phyloP scores from a whole-genome alignment of 352 stramenopile genomes.

The Saprolegnia parasitica region DNA sequence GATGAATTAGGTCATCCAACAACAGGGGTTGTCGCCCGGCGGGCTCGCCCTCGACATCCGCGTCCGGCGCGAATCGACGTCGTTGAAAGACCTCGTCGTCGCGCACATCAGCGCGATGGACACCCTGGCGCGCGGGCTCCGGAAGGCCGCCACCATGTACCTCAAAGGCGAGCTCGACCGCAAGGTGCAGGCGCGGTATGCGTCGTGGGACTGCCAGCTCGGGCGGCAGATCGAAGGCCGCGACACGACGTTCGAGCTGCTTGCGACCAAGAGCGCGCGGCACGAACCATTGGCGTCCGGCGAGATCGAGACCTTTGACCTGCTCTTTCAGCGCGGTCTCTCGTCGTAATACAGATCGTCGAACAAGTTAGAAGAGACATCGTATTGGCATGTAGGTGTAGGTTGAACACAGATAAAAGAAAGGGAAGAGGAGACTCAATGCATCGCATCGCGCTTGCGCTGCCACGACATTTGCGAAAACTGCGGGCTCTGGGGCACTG shows the following conservation, averaged over 20 bases:
- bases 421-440: not conserved
- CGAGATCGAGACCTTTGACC: not conserved
- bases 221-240: constrained; percentile 58
- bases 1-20: constrained; percentile 53
- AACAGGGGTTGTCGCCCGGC: constrained; percentile 58
- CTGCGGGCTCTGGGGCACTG: constrained; percentile 60
- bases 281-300: not conserved
- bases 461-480: constrained; percentile 85
- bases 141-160: constrained; percentile 61
- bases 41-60: constrained; percentile 87
- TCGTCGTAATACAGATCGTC: no score
- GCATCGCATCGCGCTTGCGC: constrained; percentile 39
- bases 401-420: not conserved
- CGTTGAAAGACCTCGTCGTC: constrained; percentile 78
- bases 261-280: constrained; percentile 31
- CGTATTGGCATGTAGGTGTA: no score
- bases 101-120: constrained; percentile 85
- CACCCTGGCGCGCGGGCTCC: constrained; percentile 66
- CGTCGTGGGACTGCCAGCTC: constrained; percentile 57
- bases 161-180: constrained; percentile 46
- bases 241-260: constrained; percentile 59
- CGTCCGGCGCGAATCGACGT: constrained; percentile 72
- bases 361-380: no score
- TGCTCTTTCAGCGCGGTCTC: not conserved
- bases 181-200: constrained; percentile 59